Base-by-base conservation (phyloP, 495 filamentous ascomycete genomes). In the Platismatia glauca region DNA sequence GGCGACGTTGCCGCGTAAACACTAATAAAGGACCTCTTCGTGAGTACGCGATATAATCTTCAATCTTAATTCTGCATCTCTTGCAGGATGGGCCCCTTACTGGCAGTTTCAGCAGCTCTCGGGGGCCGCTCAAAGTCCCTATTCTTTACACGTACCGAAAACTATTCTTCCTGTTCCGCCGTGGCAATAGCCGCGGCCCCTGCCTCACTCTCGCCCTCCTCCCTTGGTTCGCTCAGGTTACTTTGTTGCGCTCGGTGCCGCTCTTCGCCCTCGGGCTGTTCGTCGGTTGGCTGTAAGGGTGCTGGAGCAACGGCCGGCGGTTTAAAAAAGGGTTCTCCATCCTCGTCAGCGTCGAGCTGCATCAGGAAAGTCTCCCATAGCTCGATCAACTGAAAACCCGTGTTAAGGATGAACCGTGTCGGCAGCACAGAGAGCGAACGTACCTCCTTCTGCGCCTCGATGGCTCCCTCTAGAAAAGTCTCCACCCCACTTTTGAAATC, bases 371-470 rank as follows among this genome's bases (percentile, higher is more conserved):
- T 97, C 73, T 98, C 94, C 94, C 94, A 98, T 38, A 97, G 82
- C 72, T 98, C 94, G 68, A 98, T 98, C 68, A 98, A 81, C 94
- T 98, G 68, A 22, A 58, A n/a, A 9, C 24, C 48, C 35, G 12
- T 12, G 56, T 74, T 65, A 73, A 70, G 61, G 29, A 67, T 63
- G 16, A 64, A 12, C 11, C 59, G 1, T 4, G 52, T 64, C 46
- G 55, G 24, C 22, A 29, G 34, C 11, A 60, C 62, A 50, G 64
- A 52, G 13, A 31, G 53, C 7, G 34, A 31, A 74, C 83, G 70
- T 73, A 93, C 94, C 87, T 98, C 94, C 76, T 98, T 98, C 78
- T 98, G 94, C 58, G 90, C 95, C 77, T 98, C 94, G 5, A 98
- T 91, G 11, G 93, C 89, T 63, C 92, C 89, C 76, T 98, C 94